Conservation (phyloP, 2,329 filamentous ascomycete genomes). For the Phialophora verrucosa region DNA sequence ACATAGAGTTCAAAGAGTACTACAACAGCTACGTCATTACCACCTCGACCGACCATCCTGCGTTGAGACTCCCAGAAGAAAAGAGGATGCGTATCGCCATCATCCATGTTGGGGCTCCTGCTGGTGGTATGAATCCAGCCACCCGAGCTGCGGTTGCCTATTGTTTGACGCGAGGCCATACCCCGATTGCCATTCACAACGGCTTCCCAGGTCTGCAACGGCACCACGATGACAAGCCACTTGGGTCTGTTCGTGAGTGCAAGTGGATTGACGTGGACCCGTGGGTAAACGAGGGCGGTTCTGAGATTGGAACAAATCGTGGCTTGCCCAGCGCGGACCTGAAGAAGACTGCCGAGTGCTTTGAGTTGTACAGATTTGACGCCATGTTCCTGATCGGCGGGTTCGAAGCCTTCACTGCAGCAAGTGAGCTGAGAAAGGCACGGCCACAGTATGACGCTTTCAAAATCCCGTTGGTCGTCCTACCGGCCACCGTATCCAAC, state of each 20-base stretch:
- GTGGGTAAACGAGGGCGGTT: constrained; percentile 96
- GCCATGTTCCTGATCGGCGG: constrained; percentile 91
- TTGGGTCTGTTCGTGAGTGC: constrained; percentile 82
- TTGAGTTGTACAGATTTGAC: constrained; percentile 86
- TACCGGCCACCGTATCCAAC: constrained; percentile 98
- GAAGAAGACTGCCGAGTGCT: constrained; percentile 78
- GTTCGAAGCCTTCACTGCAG: constrained; percentile 93
- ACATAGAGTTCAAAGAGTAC: constrained; percentile 93
- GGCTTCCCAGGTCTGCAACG: constrained; percentile 93
- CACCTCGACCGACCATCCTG: constrained; percentile 77
- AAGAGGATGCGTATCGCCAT: constrained; percentile 94
- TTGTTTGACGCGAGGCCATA: constrained; percentile 89
- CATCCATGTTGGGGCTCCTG: constrained; percentile 94
- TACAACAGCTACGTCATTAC: constrained; percentile 90
- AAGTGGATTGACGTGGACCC: constrained; percentile 92
- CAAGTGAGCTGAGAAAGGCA: constrained; percentile 84
- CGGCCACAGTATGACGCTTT: constrained; percentile 79
- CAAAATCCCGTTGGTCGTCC: constrained; percentile 86
- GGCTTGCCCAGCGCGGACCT: constrained; percentile 89
- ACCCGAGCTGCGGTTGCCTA: constrained; percentile 92
- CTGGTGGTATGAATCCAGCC: constrained; percentile 97
- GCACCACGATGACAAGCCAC: constrained; percentile 82
- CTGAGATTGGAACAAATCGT: constrained; percentile 97
- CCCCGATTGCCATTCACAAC: constrained; percentile 90
- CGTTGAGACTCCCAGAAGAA: constrained; percentile 69